Evolutionary conservation across 768 basidiomycete genomes (phyloP), one percentile per base, ranked within the genome.

Genomic region (Lactarius psammicola): DNA sequence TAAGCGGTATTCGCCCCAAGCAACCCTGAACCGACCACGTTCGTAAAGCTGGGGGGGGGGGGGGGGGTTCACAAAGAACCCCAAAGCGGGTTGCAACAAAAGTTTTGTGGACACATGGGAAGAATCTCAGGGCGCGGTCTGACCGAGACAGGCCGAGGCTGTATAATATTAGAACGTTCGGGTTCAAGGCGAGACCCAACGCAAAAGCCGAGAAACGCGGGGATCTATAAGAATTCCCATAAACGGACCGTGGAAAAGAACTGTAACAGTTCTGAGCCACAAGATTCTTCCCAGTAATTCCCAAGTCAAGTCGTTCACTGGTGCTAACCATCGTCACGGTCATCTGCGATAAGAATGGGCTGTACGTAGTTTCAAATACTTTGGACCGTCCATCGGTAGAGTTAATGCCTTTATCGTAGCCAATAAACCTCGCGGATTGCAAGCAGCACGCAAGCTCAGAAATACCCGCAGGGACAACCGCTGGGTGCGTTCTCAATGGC

Each of bases 361-460:
- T 92, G 90, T 89, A 85, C 73, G 90, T 89, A 73, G 75, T 64
- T 56, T 65, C 60, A 59, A 57, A 56, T 57, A 30, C 71, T 23
- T 56, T 23, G 33, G n/a, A 34, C 40, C 18, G 46, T 53, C n/a
- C 8, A 33, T 44, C 33, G 23, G 18, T 34, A 30, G 31, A 55
- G 62, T 53, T 56, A 49, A 44, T 36, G 20, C 38, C 17, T 17
- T 11, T 59, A 67, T 30, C 59, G 31, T 66, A 95, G 94, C 95
- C 77, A 95, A 95, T 87, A 97, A 98, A 92, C 95, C 95, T 77
- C 91, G 95, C 84, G 95, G 95, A 81, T 88, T 98, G 75, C 94
- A 96, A 84, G 96, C 96, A 74, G 96, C 95, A 76, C 92, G 97
- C 80, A 98, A 98, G 82, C 92, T 99, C 76, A 91, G 95, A 75